Evolutionary conservation across 1,284 basidiomycete genomes (phyloP), one percentile per base, ranked within the genome.

Genomic region (Irpex sp.): DNA sequence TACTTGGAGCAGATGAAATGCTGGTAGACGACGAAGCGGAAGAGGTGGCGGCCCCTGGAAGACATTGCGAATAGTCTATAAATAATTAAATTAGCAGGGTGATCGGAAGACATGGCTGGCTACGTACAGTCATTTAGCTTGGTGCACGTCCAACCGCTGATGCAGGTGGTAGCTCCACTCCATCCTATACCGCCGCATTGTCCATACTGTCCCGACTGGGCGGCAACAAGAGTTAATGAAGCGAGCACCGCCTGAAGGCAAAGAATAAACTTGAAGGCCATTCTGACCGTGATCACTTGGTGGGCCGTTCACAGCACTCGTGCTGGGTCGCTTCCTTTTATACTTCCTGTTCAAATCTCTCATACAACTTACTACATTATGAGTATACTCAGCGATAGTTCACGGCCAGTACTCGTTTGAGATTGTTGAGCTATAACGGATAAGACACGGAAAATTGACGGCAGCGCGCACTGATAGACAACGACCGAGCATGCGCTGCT

Each of bases 131-230:
- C 69, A 64, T 82, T 83, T 17, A 77, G 60, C 57, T 71, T 68
- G 1, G 75, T 77, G 68, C 82, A 83, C 7, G 72, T 72, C 35
- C 74, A 68, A 26, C 79, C 80, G 31, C 74, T 70, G 50, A 76
- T 76, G 67, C 82, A 83, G 11, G 76, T 76, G 9, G 81, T 83
- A 9, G 73, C 74, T 9, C 80, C 80, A 33, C 75, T 74, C 80
- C 82, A 83, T 72, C 79, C 79, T 58, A 76, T 79, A 5, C 82
- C 81, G 53, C 82, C 82, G 63, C 82, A 83, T 66, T 83, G 81
- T 15, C 68, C 72, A 65, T 80, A 81, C 4, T 79, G 63, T 3
- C 72, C 70, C 19, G 69, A 63, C 57, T 75, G 73, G 17, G 72
- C 72, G 11, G 65, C 17, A 5, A 66, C 69, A 21, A 61, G 49